Conservation (phyloP, 345 rosid species). For the Conringia planisiliqua region DNA sequence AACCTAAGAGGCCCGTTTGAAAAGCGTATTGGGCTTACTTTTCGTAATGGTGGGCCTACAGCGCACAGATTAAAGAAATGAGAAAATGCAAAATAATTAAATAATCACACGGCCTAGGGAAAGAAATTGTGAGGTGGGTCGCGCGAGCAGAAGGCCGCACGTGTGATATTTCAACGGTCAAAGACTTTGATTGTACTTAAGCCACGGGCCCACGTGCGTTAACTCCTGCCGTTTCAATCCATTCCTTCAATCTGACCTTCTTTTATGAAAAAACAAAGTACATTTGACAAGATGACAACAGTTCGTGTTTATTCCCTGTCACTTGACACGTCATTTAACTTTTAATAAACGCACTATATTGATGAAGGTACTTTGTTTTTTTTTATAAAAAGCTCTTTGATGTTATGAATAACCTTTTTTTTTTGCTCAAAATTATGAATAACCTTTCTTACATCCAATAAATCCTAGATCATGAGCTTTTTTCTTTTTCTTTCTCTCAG, state of each 20-base stretch:
- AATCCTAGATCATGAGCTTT: slow-evolving; percentile 2
- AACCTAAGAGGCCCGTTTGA: neutral
- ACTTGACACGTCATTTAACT: slow-evolving; percentile 12
- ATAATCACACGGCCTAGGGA: neutral
- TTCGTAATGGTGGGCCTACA: neutral
- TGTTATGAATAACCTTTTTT: neutral
- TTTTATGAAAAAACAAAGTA: neutral
- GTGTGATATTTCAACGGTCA: slow-evolving; percentile 29
- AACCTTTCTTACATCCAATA: slow-evolving; percentile 9
- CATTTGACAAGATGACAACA: slow-evolving; percentile 24
- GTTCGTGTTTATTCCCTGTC: slow-evolving; percentile 35
- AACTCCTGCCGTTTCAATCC: slow-evolving; percentile 10
- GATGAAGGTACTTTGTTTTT: neutral
- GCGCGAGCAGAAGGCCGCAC: neutral
- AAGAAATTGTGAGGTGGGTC: slow-evolving; percentile 1
- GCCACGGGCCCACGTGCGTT: slow-evolving; percentile 18
- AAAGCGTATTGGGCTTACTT: neutral
- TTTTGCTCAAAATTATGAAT: no score
- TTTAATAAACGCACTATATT: neutral
- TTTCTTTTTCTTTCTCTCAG: neutral
- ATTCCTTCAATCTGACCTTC: no score
- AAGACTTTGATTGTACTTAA: slow-evolving; percentile 22
- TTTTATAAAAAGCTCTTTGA: neutral
- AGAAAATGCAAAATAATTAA: neutral
- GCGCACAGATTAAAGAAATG: neutral